These are phyloP conservation scores for Hygrophorus russula DNA, from an alignment of 768 basidiomycete genomes.

Conservation along the genomic window DNA sequence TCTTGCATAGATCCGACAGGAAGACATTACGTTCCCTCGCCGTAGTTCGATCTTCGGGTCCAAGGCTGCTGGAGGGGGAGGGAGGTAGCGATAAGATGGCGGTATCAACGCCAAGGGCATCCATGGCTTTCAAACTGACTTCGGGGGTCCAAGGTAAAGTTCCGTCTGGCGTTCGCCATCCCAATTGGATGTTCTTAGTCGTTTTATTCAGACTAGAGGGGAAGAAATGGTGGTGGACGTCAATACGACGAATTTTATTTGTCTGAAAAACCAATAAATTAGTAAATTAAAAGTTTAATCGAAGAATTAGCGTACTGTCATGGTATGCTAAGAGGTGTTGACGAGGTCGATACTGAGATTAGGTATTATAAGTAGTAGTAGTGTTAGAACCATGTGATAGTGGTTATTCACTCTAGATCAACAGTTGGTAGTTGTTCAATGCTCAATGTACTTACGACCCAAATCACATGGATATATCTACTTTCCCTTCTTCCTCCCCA, in stretches of 20 bases:
- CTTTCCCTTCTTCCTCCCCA: too few relatives aligned
- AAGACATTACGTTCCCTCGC: conserved; percentile 37
- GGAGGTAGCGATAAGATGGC: conserved; percentile 64
- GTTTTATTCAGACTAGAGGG: conserved; percentile 39
- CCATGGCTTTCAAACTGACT: conserved; percentile 53
- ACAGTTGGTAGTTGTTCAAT: too few relatives aligned
- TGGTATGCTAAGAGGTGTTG: background rate
- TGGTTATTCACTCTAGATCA: background rate
- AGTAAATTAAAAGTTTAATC: background rate
- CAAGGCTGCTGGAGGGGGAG: conserved; percentile 25
- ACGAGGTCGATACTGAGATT: background rate
- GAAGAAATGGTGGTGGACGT: conserved; percentile 75
- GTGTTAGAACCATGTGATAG: background rate
- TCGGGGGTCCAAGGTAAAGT: conserved; percentile 57
- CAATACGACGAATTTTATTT: conserved; percentile 27
- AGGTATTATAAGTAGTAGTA: background rate
- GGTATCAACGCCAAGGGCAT: conserved; percentile 40
- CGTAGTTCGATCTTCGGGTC: conserved; percentile 26
- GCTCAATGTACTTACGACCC: too few relatives aligned
- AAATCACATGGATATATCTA: too few relatives aligned
- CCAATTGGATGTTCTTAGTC: conserved; percentile 31
- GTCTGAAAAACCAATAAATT: too few relatives aligned
- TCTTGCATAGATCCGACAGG: conserved; percentile 34
- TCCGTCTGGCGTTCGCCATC: conserved; percentile 52
- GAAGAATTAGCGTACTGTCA: background rate